Conservation (phyloP, 768 basidiomycete genomes). For the Cystofilobasidium ferigula region DNA sequence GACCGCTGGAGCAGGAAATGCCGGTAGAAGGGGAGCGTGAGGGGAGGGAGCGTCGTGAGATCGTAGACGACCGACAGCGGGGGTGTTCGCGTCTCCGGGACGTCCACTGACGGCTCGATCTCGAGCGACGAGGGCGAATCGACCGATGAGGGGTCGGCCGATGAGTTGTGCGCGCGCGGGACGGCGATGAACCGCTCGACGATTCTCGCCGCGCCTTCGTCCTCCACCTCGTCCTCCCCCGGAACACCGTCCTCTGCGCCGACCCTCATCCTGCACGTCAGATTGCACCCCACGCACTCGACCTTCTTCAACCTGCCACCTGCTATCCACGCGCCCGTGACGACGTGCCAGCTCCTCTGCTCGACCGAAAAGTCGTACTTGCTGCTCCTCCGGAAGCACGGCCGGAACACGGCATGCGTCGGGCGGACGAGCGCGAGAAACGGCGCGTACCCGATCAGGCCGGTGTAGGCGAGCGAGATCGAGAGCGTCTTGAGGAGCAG, state of each 20-base stretch:
- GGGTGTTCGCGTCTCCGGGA: too few species aligned
- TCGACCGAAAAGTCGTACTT: slow-evolving; percentile 12
- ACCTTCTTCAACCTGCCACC: not conserved
- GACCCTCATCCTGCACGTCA: not conserved
- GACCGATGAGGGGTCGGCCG: not conserved
- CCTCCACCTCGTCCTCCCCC: not conserved
- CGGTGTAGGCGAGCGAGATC: slow-evolving; percentile 7
- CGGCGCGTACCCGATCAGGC: slow-evolving; percentile 10
- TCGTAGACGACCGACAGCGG: slow-evolving; percentile 8
- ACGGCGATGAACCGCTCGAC: not conserved
- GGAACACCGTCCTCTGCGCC: not conserved
- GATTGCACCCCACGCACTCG: not conserved
- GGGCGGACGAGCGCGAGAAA: slow-evolving; percentile 14
- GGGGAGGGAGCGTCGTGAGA: slow-evolving; percentile 11
- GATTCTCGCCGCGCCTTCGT: not conserved
- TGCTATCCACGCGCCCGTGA: not conserved
- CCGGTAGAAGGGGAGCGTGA: slow-evolving; percentile 21
- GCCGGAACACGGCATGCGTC: not conserved
- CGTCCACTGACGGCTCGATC: not conserved
- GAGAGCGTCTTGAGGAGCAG: not conserved
- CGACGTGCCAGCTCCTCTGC: slow-evolving; percentile 5
- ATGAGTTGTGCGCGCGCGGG: not conserved
- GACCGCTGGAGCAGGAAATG: not conserved
- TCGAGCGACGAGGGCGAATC: not conserved
- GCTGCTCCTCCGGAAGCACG: not conserved